phyloP scores from a whole-genome alignment of 2,329 filamentous ascomycete species.

The Metarhizium album region DNA sequence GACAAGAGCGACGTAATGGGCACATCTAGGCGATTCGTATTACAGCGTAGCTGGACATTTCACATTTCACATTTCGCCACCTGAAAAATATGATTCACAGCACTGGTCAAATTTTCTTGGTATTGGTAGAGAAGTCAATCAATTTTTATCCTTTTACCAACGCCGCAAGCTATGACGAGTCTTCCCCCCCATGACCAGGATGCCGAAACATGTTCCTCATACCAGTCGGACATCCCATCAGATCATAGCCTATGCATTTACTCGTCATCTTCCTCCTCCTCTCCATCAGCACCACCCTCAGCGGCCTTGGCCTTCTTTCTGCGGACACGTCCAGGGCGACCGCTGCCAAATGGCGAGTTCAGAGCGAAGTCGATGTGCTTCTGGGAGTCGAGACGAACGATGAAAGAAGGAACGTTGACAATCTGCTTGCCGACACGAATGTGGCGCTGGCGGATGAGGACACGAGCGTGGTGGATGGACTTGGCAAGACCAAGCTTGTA shows the following conservation, averaged over 20 bases:
- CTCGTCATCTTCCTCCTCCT: conserved; percentile 78
- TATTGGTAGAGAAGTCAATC: conserved; percentile 27
- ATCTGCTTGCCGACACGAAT: conserved; percentile 99
- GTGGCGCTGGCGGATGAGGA: conserved; percentile 98
- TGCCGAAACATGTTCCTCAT: conserved; percentile 20
- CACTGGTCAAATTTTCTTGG: conserved; percentile 12
- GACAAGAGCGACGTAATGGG: background rate
- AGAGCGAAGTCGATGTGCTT: conserved; percentile 99
- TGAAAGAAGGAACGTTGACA: conserved; percentile 98
- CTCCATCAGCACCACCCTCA: conserved; percentile 70
- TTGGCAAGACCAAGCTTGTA: conserved; percentile 99
- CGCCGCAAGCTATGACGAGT: conserved; percentile 40
- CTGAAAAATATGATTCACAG: conserved; percentile 4
- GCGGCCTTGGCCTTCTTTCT: conserved; percentile 99
- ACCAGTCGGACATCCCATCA: conserved; percentile 20
- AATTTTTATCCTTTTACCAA: conserved; percentile 37
- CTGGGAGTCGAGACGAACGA: conserved; percentile 99
- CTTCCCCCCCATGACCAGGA: conserved; percentile 27
- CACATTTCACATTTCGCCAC: conserved; percentile 5
- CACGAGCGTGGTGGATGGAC: conserved; percentile 99
- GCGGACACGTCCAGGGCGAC: conserved; percentile 91
- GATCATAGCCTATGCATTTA: conserved; percentile 32
- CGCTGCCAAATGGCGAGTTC: conserved; percentile 94
- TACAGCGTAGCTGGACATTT: background rate
- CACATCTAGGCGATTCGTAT: no score